Conservation (phyloP, 106 monocot genomes). For the Apostasia shenzhenica region DNA sequence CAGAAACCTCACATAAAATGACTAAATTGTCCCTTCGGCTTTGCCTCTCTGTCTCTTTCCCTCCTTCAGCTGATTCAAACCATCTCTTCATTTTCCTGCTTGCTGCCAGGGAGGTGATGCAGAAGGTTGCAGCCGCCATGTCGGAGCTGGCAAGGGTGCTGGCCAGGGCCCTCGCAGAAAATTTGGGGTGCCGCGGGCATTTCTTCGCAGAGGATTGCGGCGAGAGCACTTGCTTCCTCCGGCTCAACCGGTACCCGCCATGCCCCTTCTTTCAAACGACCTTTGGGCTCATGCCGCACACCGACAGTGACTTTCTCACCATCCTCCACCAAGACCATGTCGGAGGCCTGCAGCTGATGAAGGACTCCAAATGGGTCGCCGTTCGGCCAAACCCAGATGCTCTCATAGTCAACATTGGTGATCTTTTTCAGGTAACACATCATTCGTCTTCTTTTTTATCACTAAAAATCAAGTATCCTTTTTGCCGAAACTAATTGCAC, state of each 20-base stretch:
- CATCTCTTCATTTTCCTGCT: neutral
- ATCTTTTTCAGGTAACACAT: constrained; percentile 76
- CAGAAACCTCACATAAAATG: neutral
- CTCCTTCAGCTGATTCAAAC: neutral
- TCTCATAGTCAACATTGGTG: constrained; percentile 90
- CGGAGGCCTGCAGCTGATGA: constrained; percentile 77
- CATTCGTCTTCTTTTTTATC: neutral
- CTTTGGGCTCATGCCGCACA: constrained; percentile 75
- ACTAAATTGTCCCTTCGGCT: neutral
- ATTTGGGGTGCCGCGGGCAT: constrained; percentile 23
- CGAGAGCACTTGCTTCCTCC: constrained; percentile 67
- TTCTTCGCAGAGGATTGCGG: constrained; percentile 41
- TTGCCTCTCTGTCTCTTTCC: neutral
- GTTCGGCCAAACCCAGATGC: constrained; percentile 71
- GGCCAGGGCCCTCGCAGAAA: constrained; percentile 44
- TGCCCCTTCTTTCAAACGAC: constrained; percentile 52
- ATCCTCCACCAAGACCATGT: constrained; percentile 82
- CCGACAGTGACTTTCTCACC: constrained; percentile 91
- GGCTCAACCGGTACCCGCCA: constrained; percentile 76
- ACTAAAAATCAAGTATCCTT: too few species aligned
- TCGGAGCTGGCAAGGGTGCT: constrained; percentile 35
- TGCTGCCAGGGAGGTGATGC: constrained; percentile 42
- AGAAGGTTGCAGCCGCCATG: constrained; percentile 41
- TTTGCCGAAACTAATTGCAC: too few species aligned
- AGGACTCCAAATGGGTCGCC: constrained; percentile 65